phyloP scores from a whole-genome alignment of 208 protist species.

The Leishmania amazonensis region DNA sequence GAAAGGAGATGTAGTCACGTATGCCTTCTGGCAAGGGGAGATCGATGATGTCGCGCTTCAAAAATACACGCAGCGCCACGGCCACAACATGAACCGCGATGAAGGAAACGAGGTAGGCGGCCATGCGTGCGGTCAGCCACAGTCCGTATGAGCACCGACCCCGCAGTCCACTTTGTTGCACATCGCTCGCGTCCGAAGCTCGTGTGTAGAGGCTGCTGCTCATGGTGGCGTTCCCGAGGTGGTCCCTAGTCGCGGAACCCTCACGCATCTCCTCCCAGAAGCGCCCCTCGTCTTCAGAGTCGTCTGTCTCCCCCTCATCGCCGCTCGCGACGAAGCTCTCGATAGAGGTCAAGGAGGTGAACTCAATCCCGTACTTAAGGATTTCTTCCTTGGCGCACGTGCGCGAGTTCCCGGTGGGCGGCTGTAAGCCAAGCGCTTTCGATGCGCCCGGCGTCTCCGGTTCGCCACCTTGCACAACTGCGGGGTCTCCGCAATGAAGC shows the following conservation, averaged over 20 bases:
- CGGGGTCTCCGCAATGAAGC: background rate
- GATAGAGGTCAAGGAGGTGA: constrained; percentile 26
- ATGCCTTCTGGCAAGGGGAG: constrained; percentile 51
- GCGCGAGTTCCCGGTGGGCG: background rate
- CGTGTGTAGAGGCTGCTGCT: constrained; percentile 13
- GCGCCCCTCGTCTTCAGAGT: background rate
- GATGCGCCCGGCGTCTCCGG: background rate
- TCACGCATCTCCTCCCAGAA: constrained; percentile 2
- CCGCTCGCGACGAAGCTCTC: constrained; percentile 20
- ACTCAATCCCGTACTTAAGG: constrained; percentile 22
- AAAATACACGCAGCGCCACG: constrained; percentile 43
- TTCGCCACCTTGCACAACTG: background rate
- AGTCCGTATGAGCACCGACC: constrained; percentile 35
- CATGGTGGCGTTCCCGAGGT: background rate
- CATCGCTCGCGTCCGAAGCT: background rate
- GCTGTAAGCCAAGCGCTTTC: background rate
- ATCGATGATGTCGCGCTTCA: constrained; percentile 46
- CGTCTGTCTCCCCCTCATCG: background rate
- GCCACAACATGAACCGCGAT: constrained; percentile 41
- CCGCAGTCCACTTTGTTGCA: background rate
- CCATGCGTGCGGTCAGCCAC: constrained; percentile 36
- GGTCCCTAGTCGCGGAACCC: background rate
- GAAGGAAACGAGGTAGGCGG: constrained; percentile 48
- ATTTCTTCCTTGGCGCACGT: constrained; percentile 15
- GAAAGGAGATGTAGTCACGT: constrained; percentile 36